phyloP scores from a whole-genome alignment of 2,329 filamentous ascomycete genomes.

The Furcasterigmium furcatum region DNA sequence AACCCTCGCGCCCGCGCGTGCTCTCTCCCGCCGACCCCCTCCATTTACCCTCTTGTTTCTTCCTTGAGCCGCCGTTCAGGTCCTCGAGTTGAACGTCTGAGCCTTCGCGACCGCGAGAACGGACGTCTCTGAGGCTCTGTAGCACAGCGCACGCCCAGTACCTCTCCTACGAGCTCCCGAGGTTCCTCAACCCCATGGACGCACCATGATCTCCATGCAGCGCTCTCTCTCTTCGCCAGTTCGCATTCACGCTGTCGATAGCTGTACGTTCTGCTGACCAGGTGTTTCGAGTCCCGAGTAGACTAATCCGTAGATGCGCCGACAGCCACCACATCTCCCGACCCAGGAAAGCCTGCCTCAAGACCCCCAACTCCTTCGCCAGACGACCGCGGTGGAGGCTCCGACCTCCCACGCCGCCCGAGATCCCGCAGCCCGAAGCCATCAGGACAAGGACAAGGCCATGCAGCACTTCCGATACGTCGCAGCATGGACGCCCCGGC shows the following conservation, averaged over 20 bases:
- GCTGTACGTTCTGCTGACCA: constrained; percentile 54
- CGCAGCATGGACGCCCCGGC: constrained; percentile 40
- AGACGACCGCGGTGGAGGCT: constrained; percentile 46
- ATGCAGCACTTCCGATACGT: constrained; percentile 38
- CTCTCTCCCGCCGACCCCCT: not conserved
- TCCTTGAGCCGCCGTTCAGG: not conserved
- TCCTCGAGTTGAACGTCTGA: no score
- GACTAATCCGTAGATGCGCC: not conserved
- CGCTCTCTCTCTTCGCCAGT: constrained; percentile 61
- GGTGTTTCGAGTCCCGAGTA: no score
- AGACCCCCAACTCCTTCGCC: constrained; percentile 54
- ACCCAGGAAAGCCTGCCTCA: constrained; percentile 46
- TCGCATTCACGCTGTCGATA: constrained; percentile 48
- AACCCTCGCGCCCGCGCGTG: not conserved
- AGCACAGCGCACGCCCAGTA: no score
- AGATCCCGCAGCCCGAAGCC: constrained; percentile 52
- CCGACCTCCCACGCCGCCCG: constrained; percentile 42
- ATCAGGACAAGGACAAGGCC: constrained; percentile 8
- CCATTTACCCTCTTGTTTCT: not conserved
- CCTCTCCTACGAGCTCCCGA: not conserved
- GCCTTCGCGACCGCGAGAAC: no score
- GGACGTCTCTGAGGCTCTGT: no score
- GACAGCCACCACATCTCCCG: constrained; percentile 49
- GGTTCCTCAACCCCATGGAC: constrained; percentile 31
- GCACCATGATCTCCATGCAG: constrained; percentile 58